Percentiles rank a stretch among this genome's conserved stretches.
These are phyloP conservation scores for Blastomyces percursus DNA, from an alignment of 2,329 filamentous ascomycete species.

Conservation along the genomic window DNA sequence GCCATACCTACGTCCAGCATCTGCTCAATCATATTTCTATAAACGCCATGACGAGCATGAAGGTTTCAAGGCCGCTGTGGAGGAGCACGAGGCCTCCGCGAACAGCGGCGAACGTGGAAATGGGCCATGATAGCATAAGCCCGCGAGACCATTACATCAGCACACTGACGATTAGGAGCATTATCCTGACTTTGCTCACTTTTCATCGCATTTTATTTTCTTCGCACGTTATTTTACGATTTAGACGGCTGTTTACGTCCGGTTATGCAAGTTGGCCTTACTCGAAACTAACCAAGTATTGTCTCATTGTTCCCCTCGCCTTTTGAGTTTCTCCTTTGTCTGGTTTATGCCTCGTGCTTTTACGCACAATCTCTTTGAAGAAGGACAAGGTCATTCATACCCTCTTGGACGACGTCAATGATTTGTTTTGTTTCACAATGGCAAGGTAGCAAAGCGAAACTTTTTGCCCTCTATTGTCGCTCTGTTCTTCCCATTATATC, in stretches of 20 bases:
- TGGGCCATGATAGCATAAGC: background rate
- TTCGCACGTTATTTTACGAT: background rate
- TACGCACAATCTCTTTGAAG: background rate
- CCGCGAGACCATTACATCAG: background rate
- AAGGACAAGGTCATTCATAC: background rate
- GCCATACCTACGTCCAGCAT: conserved; percentile 59
- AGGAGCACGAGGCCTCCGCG: conserved; percentile 6
- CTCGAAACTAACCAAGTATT: background rate
- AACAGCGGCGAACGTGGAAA: background rate
- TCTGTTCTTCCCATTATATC: background rate
- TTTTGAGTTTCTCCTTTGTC: background rate
- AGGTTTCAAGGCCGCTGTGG: conserved; percentile 52
- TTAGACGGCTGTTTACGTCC: background rate
- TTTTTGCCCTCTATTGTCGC: background rate
- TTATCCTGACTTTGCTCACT: background rate
- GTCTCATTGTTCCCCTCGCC: background rate
- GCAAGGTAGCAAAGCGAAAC: background rate
- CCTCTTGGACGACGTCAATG: background rate
- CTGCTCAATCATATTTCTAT: conserved; percentile 51
- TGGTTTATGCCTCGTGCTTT: background rate
- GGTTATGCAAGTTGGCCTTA: background rate
- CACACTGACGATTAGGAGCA: background rate
- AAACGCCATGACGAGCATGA: conserved; percentile 84
- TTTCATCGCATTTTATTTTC: background rate
- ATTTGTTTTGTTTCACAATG: background rate